Conservation (phyloP, 495 filamentous ascomycete genomes). For the Aspergillus ellipticus region DNA sequence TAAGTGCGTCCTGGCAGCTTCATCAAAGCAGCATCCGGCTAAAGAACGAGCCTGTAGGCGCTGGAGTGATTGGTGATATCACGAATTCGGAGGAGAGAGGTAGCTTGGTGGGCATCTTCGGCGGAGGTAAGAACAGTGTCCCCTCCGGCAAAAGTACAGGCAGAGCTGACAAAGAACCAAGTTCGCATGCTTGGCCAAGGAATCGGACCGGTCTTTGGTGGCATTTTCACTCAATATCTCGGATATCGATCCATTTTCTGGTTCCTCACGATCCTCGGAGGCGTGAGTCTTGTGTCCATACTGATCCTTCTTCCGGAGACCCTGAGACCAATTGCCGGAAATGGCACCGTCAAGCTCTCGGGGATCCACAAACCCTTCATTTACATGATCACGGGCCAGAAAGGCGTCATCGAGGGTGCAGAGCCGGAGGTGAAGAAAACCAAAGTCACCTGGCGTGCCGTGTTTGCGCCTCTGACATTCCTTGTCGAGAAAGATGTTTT, state of each 20-base stretch:
- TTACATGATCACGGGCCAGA: constrained; percentile 26
- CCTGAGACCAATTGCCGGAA: constrained; percentile 66
- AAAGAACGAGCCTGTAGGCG: constrained; percentile 15
- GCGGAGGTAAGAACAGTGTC: constrained; percentile 26
- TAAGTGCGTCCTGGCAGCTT: constrained; percentile 7
- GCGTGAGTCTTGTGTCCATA: constrained; percentile 46
- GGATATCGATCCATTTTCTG: constrained; percentile 72
- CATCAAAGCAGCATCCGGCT: not conserved
- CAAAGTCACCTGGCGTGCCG: constrained; percentile 33
- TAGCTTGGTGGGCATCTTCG: constrained; percentile 38
- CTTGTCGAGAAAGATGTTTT: constrained; percentile 44
- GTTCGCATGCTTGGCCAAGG: constrained; percentile 50
- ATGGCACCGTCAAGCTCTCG: constrained; percentile 49
- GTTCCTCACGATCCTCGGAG: constrained; percentile 61
- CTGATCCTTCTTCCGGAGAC: constrained; percentile 65
- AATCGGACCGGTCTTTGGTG: constrained; percentile 63
- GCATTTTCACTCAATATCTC: constrained; percentile 58
- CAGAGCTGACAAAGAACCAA: constrained; percentile 7
- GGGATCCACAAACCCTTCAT: constrained; percentile 37
- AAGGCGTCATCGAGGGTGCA: constrained; percentile 16
- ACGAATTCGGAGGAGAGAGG: constrained; percentile 36
- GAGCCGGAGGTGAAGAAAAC: constrained; percentile 22
- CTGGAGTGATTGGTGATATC: constrained; percentile 41
- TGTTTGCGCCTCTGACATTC: constrained; percentile 37
- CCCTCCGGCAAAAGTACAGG: not conserved